Base-by-base conservation (phyloP, 768 basidiomycete species). In the Steccherinum ochraceum region DNA sequence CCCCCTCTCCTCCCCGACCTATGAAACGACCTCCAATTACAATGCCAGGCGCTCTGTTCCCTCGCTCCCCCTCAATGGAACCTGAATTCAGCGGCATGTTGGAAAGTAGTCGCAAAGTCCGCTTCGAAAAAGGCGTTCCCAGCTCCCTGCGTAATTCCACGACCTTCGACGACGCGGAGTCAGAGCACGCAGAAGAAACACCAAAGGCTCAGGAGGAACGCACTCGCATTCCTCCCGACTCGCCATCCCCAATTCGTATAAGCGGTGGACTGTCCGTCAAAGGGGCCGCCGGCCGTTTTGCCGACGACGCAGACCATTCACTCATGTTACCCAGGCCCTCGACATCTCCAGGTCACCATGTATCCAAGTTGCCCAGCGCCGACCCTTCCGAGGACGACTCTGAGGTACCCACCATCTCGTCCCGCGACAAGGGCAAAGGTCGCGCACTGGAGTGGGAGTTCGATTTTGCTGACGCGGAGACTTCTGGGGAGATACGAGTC, bases 1-100 rank as follows among this genome's bases (percentile, higher is more conserved):
- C 67, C 24, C 66, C 64, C 39, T 52, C 57, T 26, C 63, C 75
- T 5, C 70, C 65, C 39, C 69, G 68, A 23, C 69, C 66, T n/a
- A 5, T 23, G 18, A 51, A 27, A 20, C 52, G 30, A 27, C 67
- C 68, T 5, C 79, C 79, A 2, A 59, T 75, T 0, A 82, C 81
- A 1, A 91, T 91, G 88, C 89, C 88, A 19, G 89, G 88, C 5
- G 78, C 89, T 1, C 76, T 91, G 12, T 87, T 82, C 60, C 79
- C 86, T 3, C 81, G 86, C 7, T 87, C 89, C 0, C 75, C 80
- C 0, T 86, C 86, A n/a, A 69, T 81, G 12, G 68, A 81, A 24
- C 79, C 81, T 23, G 70, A 70, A 40, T 46, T 10, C 21, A 18
- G 10, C 41, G 7, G 10, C 10, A 5, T 23, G n/a, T 5, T 19